Evolutionary conservation across 73 alveolate genomes (phyloP).

Genomic region (Breviolum minutum): DNA sequence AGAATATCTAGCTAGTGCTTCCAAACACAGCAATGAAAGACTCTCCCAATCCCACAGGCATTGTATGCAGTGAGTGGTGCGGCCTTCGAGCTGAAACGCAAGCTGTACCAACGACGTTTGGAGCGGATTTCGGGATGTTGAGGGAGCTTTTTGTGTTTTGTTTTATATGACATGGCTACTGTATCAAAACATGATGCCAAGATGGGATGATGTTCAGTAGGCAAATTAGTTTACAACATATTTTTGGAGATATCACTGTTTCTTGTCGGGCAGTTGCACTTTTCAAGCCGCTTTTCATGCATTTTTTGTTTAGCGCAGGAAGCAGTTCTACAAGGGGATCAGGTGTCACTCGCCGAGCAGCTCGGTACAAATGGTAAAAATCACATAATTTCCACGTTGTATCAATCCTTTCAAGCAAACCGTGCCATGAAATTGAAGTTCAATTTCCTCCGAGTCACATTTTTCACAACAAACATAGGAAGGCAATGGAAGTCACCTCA

Average conservation of each 20-base stretch:
- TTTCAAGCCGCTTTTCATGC: background rate
- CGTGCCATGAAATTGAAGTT: background rate
- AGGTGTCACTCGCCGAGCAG: slow-evolving; percentile 27
- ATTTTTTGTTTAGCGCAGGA: background rate
- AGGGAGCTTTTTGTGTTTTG: background rate
- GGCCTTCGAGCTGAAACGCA: slow-evolving; percentile 40
- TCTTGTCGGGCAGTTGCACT: background rate
- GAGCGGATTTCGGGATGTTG: background rate
- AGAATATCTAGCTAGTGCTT: background rate
- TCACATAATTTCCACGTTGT: background rate
- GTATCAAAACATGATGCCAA: background rate
- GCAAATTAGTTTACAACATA: too few relatives aligned
- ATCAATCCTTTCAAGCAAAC: background rate
- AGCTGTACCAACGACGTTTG: slow-evolving; percentile 43
- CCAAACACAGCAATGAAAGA: too few relatives aligned
- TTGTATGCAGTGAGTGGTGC: slow-evolving; percentile 67
- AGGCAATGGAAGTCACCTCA: background rate
- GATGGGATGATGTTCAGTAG: background rate
- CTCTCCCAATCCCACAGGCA: background rate
- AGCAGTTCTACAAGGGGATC: slow-evolving; percentile 23
- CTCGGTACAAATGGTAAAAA: background rate
- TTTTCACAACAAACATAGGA: background rate
- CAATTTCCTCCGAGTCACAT: background rate
- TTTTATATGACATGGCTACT: background rate
- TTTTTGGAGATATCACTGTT: background rate